Conservation (phyloP, 139 green algal species). For the Chlorella sp. region DNA sequence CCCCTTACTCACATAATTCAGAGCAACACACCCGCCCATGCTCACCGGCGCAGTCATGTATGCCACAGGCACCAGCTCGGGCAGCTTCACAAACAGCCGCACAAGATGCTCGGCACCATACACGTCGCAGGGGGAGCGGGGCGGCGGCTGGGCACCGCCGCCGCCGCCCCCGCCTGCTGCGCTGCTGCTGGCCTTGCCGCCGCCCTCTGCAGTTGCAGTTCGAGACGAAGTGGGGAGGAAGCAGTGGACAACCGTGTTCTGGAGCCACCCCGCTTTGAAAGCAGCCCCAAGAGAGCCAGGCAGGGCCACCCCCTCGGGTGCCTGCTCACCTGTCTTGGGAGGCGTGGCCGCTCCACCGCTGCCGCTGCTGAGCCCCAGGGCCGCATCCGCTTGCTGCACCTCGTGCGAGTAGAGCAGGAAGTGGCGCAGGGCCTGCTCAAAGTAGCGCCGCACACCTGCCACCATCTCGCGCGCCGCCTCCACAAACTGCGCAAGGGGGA, state of each 20-base stretch:
- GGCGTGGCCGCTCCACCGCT: neutral
- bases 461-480: conserved; percentile 33
- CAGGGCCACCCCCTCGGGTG: neutral
- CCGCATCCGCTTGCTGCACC: conserved; percentile 34
- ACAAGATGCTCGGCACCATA: conserved; percentile 93
- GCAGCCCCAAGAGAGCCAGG: neutral
- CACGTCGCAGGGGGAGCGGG: conserved; percentile 61
- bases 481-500: conserved; percentile 43
- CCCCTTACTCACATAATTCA: too few species aligned
- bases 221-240: neutral
- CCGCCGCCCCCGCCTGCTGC: neutral
- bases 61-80: conserved; percentile 74
- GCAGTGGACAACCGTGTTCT: too few species aligned
- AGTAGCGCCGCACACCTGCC: conserved; percentile 77
- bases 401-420: conserved; percentile 87
- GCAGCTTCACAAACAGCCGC: conserved; percentile 89
- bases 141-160: conserved; percentile 18
- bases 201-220: neutral
- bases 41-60: conserved; percentile 41
- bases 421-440: conserved; percentile 81
- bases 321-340: neutral
- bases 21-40: neutral
- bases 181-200: neutral
- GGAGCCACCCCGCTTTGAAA: too few species aligned
- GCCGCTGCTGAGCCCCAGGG: neutral